Evolutionary conservation across 768 basidiomycete species (phyloP), one percentile per base, ranked within the genome.

Genomic region (Pleurotus eryngii): DNA sequence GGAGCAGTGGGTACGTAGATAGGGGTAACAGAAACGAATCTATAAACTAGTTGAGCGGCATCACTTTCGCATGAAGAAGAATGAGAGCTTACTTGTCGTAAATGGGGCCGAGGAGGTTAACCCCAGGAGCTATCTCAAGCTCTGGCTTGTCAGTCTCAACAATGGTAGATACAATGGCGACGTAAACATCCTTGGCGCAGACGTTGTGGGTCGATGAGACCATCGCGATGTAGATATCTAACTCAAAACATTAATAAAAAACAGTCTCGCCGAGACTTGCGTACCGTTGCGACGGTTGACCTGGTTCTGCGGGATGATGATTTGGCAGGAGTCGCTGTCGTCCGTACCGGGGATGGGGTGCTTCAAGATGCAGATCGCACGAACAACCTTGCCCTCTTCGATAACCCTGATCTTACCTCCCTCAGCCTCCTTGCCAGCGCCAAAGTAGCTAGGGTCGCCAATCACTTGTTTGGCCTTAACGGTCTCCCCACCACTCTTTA

Each of bases 261-360:
- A 40, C 18, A 48, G 48, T 24, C 46, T 14, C 48, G 4, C 15
- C 22, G 6, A 11, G 30, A 47, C 30, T 20, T 14, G 71, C 87
- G 64, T 69, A 92, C 96, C 97, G 67, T 99, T 91, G 74, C 88
- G 85, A 64, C 97, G 81, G 63, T 81, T 80, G 62, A 99, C 95
- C 74, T 99, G 97, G 73, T 98, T 98, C 74, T 98, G 97, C 40
- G 97, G 97, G 60, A 99, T 96, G 72, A 99, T 95, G 66, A 99
- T 94, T 74, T 99, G 97, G 39, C 87, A 87, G 65, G 91, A 94
- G 76, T 99, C 97, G 46, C 88, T 79, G 67, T 98, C 90, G 18
- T 98, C 96, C 42, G 97, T 98, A 49, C 92, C 95, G 48, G 97
- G 97, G 61, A 99, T 96, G 46, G 95, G 94, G 73, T 98, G 97